Evolutionary conservation across 208 protist species (phyloP), one percentile per base, ranked within the genome.

Genomic region (Novymonas esmeraldas): DNA sequence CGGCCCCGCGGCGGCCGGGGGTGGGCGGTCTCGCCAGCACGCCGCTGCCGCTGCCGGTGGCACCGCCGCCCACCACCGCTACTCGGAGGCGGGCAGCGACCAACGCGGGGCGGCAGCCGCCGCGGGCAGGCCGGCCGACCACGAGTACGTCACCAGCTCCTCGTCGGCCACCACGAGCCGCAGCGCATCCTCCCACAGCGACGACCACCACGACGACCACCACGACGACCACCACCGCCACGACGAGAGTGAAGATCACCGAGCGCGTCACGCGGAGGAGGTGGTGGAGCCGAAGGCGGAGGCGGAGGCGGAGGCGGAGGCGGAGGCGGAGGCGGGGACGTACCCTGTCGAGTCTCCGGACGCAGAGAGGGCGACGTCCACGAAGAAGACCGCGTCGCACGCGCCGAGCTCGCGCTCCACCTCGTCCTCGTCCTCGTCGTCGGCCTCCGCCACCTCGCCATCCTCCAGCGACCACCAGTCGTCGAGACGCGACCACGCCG

Each of bases 71-170:
- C n/a, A 49, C 6, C 49, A 57, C 31, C 65, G 61, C 41, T 66
- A 70, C 34, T 52, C 50, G 44, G 52, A 72, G 18, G 60, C 38
- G 6, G 41, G n/a, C 49, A 38, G 54, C 9, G 54, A 65, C 13
- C 18, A 52, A 45, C 24, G 39, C 34, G 11, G n/a, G 0, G 55
- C 38, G 14, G 52, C 42, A 3, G 60, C 41, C 26, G 45, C 54
- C 11, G 60, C 56, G 28, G 63, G 33, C 49, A 36, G 49, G 2
- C 29, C 59, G 1, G 69, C 59, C 7, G 59, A 59, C n/a, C 41
- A 64, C 6, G 56, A 64, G 42, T 71, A 79, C 46, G 68, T 64
- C 41, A 79, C 73, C 9, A 62, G 50, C 44, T 76, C 70, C 24
- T 76, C 70, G 4, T 76, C 70, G 10, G 61, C 56, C 16, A 13